These are phyloP conservation scores for Graphilbum ipis-grandicollis DNA, from an alignment of 2,329 filamentous ascomycete genomes.

Conservation along the genomic window DNA sequence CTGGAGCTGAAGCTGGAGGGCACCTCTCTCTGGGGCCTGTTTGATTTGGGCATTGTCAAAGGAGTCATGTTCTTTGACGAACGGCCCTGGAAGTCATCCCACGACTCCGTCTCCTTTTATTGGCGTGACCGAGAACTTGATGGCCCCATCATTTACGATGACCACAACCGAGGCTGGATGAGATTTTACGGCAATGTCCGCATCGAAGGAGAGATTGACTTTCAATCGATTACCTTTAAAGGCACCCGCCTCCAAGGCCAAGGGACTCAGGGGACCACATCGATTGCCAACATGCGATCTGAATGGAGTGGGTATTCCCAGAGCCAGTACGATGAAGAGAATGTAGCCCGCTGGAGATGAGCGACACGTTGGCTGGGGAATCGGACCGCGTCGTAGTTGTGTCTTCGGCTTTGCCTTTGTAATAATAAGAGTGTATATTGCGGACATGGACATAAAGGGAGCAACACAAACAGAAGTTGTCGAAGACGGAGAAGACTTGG, in stretches of 20 bases:
- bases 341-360: conserved; percentile 1
- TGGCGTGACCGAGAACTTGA: conserved; percentile 2
- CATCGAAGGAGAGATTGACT: conserved; percentile 1
- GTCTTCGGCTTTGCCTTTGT: too few species aligned
- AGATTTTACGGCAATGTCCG: conserved; percentile 1
- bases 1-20: conserved; percentile 1
- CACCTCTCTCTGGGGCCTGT: conserved; percentile 1
- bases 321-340: conserved; percentile 1
- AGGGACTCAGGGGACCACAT: background rate
- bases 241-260: background rate
- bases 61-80: conserved; percentile 1
- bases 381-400: too few species aligned
- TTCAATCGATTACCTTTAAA: background rate
- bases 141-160: background rate
- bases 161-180: conserved; percentile 1
- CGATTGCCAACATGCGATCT: background rate
- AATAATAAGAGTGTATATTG: too few species aligned
- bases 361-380: too few species aligned
- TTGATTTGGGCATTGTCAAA: conserved; percentile 2
- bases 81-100: conserved; percentile 2
- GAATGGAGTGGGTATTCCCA: conserved; percentile 1
- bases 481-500: too few species aligned
- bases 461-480: too few species aligned
- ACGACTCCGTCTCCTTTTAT: background rate
- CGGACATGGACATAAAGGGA: too few species aligned